Percentiles rank a stretch among this genome's conserved stretches.
Evolutionary conservation across 1,284 basidiomycete species (phyloP).

Genomic region (Cerrena zonata): DNA sequence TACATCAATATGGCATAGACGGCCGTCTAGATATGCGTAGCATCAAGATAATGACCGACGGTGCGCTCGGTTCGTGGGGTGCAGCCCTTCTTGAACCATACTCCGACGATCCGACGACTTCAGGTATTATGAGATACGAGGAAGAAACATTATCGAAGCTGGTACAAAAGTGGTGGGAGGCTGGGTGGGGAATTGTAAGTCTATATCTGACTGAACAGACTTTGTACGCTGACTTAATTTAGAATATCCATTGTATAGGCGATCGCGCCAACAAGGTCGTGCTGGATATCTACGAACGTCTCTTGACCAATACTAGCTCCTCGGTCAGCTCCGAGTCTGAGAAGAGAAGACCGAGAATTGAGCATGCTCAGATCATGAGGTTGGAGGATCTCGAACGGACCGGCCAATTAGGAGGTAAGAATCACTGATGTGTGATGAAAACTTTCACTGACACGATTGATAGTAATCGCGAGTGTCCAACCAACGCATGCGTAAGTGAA

Average conservation of each 20-base stretch:
- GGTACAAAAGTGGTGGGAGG: conserved; percentile 61
- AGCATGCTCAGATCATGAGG: conserved; percentile 87
- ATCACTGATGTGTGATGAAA: neutral
- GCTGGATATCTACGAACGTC: conserved; percentile 71
- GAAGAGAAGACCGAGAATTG: conserved; percentile 67
- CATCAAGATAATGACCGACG: conserved; percentile 81
- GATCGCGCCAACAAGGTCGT: conserved; percentile 82
- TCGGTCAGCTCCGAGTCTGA: conserved; percentile 30
- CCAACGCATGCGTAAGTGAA: conserved; percentile 80
- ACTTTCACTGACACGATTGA: neutral
- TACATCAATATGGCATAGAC: conserved; percentile 58
- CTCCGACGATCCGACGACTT: conserved; percentile 66
- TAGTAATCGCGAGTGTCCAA: conserved; percentile 88
- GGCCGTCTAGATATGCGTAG: conserved; percentile 65
- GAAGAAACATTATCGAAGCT: conserved; percentile 49
- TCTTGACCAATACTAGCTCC: conserved; percentile 27
- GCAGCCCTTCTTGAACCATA: conserved; percentile 85
- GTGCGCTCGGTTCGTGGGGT: conserved; percentile 86
- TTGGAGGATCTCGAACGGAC: conserved; percentile 63
- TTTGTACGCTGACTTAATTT: neutral
- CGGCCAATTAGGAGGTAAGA: conserved; percentile 66
- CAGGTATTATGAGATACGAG: conserved; percentile 62
- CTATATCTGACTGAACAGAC: neutral
- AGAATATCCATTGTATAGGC: conserved; percentile 90
- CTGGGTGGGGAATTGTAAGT: conserved; percentile 68